Conservation (phyloP, 2,329 filamentous ascomycete genomes). For the Lachnellula arida region DNA sequence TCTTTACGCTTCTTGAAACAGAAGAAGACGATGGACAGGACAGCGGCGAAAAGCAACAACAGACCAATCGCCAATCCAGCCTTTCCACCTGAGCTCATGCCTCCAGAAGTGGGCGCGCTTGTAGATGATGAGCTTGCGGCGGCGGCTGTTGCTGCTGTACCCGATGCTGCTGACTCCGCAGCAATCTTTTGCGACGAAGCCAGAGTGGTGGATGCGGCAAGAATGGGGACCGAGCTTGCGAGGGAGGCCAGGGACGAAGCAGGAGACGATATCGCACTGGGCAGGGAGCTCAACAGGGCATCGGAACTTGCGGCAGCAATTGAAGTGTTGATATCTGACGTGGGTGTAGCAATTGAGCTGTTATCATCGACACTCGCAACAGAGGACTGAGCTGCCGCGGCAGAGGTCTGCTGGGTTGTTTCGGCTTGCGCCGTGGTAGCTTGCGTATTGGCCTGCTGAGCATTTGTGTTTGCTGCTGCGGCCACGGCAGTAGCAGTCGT, state of each 20-base stretch:
- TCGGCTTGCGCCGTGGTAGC: background rate
- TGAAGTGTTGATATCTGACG: background rate
- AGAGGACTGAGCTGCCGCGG: background rate
- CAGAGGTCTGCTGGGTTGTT: background rate
- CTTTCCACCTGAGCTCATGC: constrained; percentile 44
- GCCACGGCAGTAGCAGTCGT: background rate
- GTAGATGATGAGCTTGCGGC: constrained; percentile 3
- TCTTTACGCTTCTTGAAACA: constrained; percentile 67
- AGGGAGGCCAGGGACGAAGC: constrained; percentile 5
- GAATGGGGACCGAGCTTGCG: constrained; percentile 10
- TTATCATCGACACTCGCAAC: background rate
- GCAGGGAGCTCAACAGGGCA: constrained; percentile 11
- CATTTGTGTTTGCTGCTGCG: background rate
- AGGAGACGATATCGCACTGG: constrained; percentile 16
- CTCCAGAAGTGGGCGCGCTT: constrained; percentile 9
- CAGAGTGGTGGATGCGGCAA: constrained; percentile 7
- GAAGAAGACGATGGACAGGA: constrained; percentile 67
- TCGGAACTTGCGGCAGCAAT: constrained; percentile 6
- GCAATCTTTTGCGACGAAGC: background rate
- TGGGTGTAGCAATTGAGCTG: background rate
- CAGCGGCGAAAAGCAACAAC: constrained; percentile 60
- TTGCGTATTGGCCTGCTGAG: constrained; percentile 2
- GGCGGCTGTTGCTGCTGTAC: constrained; percentile 2
- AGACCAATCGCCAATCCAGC: constrained; percentile 85
- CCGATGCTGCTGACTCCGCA: constrained; percentile 7